Conservation (phyloP, 1,284 basidiomycete genomes). For the Apiotrichum brassicae region DNA sequence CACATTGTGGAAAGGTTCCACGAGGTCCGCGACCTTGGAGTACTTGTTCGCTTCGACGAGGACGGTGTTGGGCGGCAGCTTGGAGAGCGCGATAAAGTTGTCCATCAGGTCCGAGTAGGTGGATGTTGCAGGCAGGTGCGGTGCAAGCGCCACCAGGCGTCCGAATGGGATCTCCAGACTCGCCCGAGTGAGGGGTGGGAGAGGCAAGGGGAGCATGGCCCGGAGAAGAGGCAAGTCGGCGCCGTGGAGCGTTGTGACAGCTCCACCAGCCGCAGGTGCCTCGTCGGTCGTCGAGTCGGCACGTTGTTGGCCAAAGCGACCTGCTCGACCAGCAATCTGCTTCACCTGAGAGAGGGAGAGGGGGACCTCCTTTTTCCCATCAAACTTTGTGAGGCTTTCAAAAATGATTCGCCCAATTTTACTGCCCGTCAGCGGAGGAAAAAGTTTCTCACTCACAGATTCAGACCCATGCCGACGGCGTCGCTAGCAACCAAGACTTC, state of each 20-base stretch:
- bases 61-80: constrained; percentile 51
- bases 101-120: constrained; percentile 34
- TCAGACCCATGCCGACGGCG: constrained; percentile 94
- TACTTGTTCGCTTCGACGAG: constrained; percentile 45
- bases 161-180: constrained; percentile 43
- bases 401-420: constrained; percentile 91
- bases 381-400: constrained; percentile 65
- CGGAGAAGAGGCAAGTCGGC: constrained; percentile 62
- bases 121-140: constrained; percentile 45
- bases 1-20: constrained; percentile 48
- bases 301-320: constrained; percentile 71
- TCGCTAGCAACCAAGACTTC: constrained; percentile 87
- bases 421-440: constrained; percentile 46
- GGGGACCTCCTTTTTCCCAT: constrained; percentile 54
- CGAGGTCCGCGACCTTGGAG: constrained; percentile 46
- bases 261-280: constrained; percentile 52
- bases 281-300: constrained; percentile 26
- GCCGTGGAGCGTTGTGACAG: constrained; percentile 65
- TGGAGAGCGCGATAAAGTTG: constrained; percentile 45
- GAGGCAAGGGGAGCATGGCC: constrained; percentile 48
- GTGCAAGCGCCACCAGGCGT: constrained; percentile 40
- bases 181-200: constrained; percentile 49
- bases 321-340: constrained; percentile 93
- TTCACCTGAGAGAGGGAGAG: constrained; percentile 80
- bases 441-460: constrained; percentile 58